Percentiles rank a stretch among this genome's conserved stretches.
Evolutionary conservation across 495 filamentous ascomycete species (phyloP).

Genomic region (Staphylotrichum tortipilum): DNA sequence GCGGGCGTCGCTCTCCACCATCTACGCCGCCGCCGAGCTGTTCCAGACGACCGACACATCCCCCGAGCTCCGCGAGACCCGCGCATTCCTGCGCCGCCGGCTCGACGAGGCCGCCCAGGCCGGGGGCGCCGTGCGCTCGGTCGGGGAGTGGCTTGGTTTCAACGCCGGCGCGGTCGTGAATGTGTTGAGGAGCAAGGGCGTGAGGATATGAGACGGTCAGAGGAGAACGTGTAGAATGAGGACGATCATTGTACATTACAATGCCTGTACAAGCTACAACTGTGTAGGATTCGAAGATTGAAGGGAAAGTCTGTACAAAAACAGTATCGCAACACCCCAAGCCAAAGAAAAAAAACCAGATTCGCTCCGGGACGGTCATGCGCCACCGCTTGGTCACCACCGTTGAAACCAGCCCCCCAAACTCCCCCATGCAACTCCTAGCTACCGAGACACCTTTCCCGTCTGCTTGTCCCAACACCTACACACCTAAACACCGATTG

Average conservation of each 20-base stretch:
- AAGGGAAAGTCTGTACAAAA: background rate
- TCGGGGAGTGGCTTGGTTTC: constrained; percentile 70
- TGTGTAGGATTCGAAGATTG: background rate
- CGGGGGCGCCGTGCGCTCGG: constrained; percentile 47
- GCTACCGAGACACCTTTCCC: constrained; percentile 2
- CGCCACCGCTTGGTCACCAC: background rate
- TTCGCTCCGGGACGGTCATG: background rate
- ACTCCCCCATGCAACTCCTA: background rate
- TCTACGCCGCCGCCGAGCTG: constrained; percentile 81
- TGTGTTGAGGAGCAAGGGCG: constrained; percentile 55
- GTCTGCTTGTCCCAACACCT: too few relatives aligned
- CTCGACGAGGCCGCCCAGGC: constrained; percentile 58
- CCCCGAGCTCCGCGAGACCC: constrained; percentile 59
- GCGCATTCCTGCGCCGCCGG: constrained; percentile 66
- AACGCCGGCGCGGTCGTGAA: constrained; percentile 56
- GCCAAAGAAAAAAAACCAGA: background rate
- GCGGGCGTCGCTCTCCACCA: constrained; percentile 61
- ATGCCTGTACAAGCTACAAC: background rate
- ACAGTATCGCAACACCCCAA: background rate
- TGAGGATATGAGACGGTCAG: constrained; percentile 40
- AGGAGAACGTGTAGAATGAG: background rate
- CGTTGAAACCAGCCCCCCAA: background rate
- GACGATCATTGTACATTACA: background rate
- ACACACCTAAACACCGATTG: background rate
- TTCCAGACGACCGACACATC: constrained; percentile 86